Base-by-base conservation (phyloP, 2,329 filamentous ascomycete species). In the Aspergillus proliferans region DNA sequence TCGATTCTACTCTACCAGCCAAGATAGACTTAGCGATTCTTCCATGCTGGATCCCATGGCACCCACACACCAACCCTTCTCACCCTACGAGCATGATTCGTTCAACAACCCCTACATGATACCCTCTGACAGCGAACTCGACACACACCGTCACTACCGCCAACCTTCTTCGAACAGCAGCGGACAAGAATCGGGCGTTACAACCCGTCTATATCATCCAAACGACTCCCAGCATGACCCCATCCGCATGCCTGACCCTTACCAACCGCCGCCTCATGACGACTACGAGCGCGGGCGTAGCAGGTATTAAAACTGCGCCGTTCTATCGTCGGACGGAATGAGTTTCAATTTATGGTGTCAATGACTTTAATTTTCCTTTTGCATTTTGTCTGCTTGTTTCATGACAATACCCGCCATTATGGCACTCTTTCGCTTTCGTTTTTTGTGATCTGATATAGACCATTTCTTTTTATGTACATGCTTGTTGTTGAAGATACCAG, bases 181-280 rank as follows among this genome's bases (percentile, higher is more conserved):
- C 30, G 34, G 39, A 22, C 49, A 46, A 41, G 44, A 43, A 12
- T 38, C 52, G 7, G 47, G 48, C 18, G 46, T 43, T 10, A 40
- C 19, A 14, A 40, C 19, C 38, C 38, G 38, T 40, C 49, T 53
- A 15, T 48, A 53, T 12, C 62, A 61, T 46, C 52, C 56, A n/a
- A 43, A 49, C 7, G 49, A 60, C n/a, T 51, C 55, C 6, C 59
- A 65, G 46, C 59, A 64, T 33, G 54, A 54, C 1, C 64, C 64
- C 4, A 65, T 67, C 22, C 63, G 64, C 33, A 55, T 67, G 39
- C 60, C 63, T 2, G 64, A 67, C 15, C 48, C 60, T 12, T 66
- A 63, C 43, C 57, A 60, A 41, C 58, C 63, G 26, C 57, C 62
- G 24, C 57, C 63, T 1, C 57, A 59, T 26, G 56, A 60, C 24